A percentile compares a stretch with the other conserved stretches of the same genome.
These are phyloP conservation scores for Vararia minispora DNA, from an alignment of 768 basidiomycete genomes.

Conservation along the genomic window DNA sequence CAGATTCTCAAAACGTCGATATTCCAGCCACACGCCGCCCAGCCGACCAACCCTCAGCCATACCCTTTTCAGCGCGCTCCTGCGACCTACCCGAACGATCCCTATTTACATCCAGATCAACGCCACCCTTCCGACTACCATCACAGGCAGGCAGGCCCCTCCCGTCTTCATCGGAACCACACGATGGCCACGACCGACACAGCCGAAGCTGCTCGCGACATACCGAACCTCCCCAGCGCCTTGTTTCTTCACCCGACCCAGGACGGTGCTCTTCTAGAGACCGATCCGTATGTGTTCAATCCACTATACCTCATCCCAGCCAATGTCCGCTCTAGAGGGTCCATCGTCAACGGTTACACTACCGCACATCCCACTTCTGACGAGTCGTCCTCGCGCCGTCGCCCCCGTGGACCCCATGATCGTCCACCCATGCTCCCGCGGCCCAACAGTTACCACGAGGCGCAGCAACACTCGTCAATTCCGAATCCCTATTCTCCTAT, in stretches of 20 bases:
- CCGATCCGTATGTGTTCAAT: neutral
- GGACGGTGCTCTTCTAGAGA: neutral
- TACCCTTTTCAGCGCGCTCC: conserved; percentile 7
- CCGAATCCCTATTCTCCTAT: neutral
- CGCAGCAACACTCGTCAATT: neutral
- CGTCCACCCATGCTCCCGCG: neutral
- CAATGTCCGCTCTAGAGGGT: too few relatives aligned
- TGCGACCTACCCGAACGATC: conserved; percentile 5
- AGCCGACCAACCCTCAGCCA: conserved; percentile 1
- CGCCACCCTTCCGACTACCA: neutral
- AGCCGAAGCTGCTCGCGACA: neutral
- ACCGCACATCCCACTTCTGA: neutral
- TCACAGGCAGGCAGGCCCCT: neutral
- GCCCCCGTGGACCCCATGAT: neutral
- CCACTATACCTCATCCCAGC: too few relatives aligned
- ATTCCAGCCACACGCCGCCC: conserved; percentile 6
- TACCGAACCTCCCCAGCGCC: neutral
- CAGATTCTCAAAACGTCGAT: conserved; percentile 20
- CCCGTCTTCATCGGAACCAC: conserved; percentile 1
- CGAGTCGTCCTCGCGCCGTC: neutral
- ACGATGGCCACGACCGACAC: neutral
- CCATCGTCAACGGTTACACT: too few relatives aligned
- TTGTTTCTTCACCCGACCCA: neutral
- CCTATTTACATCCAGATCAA: neutral
- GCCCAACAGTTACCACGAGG: neutral